phyloP scores from a whole-genome alignment of 78 protist genomes.

The Dictyostelium citrinum region DNA sequence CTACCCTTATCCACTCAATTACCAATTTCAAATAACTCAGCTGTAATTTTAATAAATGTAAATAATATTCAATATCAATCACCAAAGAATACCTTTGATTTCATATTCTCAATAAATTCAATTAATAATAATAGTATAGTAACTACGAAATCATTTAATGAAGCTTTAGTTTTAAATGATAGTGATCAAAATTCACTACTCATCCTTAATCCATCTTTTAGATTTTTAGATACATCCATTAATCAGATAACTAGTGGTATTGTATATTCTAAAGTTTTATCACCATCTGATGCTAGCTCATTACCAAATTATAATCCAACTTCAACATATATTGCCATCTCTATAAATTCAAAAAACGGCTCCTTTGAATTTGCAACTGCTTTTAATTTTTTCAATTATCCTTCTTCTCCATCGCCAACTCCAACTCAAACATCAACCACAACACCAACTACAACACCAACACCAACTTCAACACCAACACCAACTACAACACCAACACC shows the following conservation, averaged over 20 bases:
- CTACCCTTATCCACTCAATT: background rate
- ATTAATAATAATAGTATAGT: background rate
- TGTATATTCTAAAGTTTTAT: background rate
- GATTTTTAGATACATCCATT: background rate
- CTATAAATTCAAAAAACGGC: background rate
- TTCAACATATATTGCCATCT: background rate
- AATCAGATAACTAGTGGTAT: background rate
- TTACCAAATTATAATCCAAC: background rate
- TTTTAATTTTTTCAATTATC: too few relatives aligned
- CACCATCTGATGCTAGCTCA: background rate
- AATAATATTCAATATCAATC: background rate
- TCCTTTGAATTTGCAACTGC: background rate
- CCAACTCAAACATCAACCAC: background rate
- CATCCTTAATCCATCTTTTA: background rate
- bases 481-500: background rate
- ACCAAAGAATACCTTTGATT: background rate
- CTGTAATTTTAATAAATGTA: too few relatives aligned
- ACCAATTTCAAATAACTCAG: background rate
- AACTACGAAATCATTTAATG: background rate
- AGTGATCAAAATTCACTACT: background rate
- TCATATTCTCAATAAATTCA: background rate
- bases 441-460: background rate
- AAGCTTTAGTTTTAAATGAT: background rate
- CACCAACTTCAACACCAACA: background rate
- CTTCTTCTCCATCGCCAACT: background rate